Conservation (phyloP, 805 yeast species). For the Lipomyces sp. region DNA sequence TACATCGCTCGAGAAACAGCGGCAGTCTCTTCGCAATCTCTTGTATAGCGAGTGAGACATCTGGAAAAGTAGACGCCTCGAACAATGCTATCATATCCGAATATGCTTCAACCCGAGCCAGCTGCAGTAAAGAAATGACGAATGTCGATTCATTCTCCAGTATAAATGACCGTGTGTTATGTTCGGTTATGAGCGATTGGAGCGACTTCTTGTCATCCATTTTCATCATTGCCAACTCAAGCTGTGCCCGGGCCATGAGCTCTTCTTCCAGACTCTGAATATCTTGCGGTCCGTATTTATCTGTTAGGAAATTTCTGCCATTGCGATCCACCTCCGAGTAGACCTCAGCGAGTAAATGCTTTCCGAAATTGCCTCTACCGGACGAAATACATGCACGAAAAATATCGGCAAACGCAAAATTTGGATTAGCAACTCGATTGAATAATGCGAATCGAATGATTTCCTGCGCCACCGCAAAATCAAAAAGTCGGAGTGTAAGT, state of each 20-base stretch:
- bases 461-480: slow-evolving; percentile 21
- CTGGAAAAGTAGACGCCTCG: neutral
- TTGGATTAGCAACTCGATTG: slow-evolving; percentile 4
- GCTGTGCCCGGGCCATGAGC: slow-evolving; percentile 17
- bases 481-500: slow-evolving; percentile 17
- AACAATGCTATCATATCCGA: slow-evolving; percentile 3
- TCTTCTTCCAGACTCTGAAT: slow-evolving; percentile 6
- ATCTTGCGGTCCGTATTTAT: slow-evolving; percentile 3
- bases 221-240: slow-evolving; percentile 14
- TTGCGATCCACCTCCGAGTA: neutral
- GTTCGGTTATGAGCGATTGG: neutral
- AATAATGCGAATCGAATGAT: slow-evolving; percentile 9
- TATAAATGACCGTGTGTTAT: neutral
- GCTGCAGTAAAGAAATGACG: slow-evolving; percentile 9
- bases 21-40: neutral
- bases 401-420: slow-evolving; percentile 14
- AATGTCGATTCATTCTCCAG: slow-evolving; percentile 11
- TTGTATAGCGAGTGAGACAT: neutral
- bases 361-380: slow-evolving; percentile 17
- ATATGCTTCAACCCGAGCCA: slow-evolving; percentile 3
- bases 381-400: slow-evolving; percentile 19
- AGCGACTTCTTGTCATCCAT: neutral
- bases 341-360: slow-evolving; percentile 20
- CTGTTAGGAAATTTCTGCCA: neutral
- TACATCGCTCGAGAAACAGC: neutral